phyloP scores from a whole-genome alignment of 2,329 filamentous ascomycete species.

The Trichophyton equinum region DNA sequence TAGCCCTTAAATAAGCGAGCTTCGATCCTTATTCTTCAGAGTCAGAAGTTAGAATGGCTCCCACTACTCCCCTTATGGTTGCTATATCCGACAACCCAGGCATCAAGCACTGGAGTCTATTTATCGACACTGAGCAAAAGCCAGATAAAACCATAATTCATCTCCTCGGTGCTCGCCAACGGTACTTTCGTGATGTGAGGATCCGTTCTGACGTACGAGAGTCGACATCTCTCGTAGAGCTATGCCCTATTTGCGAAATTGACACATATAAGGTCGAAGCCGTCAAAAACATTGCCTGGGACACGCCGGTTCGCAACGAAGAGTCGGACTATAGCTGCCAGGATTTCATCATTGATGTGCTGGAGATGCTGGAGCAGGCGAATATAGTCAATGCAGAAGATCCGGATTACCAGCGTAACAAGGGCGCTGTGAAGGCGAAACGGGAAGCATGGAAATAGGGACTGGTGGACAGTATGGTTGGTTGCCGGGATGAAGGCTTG shows the following conservation, averaged over 20 bases:
- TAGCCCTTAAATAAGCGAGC: too few relatives aligned
- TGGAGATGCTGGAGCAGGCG: constrained; percentile 13
- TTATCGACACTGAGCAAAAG: constrained; percentile 1
- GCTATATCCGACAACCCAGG: constrained; percentile 8
- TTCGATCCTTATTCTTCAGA: too few relatives aligned
- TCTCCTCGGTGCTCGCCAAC: constrained; percentile 4
- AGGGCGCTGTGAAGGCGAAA: not conserved
- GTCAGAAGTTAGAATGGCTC: not conserved
- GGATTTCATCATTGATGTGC: constrained; percentile 18
- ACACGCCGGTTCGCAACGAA: constrained; percentile 15
- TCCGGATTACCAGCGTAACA: not conserved
- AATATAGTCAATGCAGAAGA: constrained; percentile 9
- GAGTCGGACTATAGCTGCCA: constrained; percentile 17
- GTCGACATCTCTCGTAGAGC: constrained; percentile 1
- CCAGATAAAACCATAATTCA: constrained; percentile 5
- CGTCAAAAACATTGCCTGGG: constrained; percentile 12
- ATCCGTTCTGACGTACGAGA: constrained; percentile 3
- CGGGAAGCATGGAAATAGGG: constrained; percentile 5
- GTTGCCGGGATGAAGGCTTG: not conserved
- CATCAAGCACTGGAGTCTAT: constrained; percentile 9
- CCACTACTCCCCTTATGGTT: constrained; percentile 5
- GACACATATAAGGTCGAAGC: constrained; percentile 2
- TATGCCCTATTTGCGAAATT: not conserved
- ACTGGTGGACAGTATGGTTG: not conserved
- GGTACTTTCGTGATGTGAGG: constrained; percentile 3